phyloP scores from a whole-genome alignment of 345 rosid genomes.

The Conringia planisiliqua region DNA sequence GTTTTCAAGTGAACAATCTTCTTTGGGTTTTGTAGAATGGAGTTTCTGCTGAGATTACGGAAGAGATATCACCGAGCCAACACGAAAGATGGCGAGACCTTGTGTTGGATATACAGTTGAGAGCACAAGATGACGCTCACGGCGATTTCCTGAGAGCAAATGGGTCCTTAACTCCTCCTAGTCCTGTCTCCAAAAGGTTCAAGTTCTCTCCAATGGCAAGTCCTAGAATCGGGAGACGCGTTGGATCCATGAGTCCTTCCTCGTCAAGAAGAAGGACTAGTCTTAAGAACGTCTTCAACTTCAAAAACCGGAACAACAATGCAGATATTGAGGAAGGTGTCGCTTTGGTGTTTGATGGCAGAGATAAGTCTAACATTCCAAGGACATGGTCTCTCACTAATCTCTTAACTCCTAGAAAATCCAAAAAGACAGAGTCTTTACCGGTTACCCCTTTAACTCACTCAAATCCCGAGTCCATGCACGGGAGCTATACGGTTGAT shows the following conservation, averaged over 20 bases:
- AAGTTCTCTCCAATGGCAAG: slow-evolving; percentile 74
- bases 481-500: slow-evolving; percentile 47
- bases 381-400: slow-evolving; percentile 67
- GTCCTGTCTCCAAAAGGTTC: slow-evolving; percentile 53
- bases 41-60: slow-evolving; percentile 54
- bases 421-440: slow-evolving; percentile 51
- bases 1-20: not conserved
- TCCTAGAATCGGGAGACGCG: slow-evolving; percentile 40
- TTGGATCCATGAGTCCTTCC: slow-evolving; percentile 52
- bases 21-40: slow-evolving; percentile 38
- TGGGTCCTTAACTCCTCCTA: slow-evolving; percentile 47
- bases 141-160: slow-evolving; percentile 42
- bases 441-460: slow-evolving; percentile 66
- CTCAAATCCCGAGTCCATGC: slow-evolving; percentile 83
- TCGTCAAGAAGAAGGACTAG: slow-evolving; percentile 43
- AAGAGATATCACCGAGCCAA: slow-evolving; percentile 42
- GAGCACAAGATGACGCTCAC: slow-evolving; percentile 34
- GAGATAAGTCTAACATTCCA: slow-evolving; percentile 39
- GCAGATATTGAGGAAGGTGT: slow-evolving; percentile 78
- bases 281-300: slow-evolving; percentile 52
- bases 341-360: slow-evolving; percentile 51
- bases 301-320: slow-evolving; percentile 42
- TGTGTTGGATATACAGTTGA: slow-evolving; percentile 47
- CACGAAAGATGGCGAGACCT: slow-evolving; percentile 31
- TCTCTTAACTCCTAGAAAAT: slow-evolving; percentile 51